phyloP scores from a whole-genome alignment of 1,139 yeast species.

The Geotrichum reessii region DNA sequence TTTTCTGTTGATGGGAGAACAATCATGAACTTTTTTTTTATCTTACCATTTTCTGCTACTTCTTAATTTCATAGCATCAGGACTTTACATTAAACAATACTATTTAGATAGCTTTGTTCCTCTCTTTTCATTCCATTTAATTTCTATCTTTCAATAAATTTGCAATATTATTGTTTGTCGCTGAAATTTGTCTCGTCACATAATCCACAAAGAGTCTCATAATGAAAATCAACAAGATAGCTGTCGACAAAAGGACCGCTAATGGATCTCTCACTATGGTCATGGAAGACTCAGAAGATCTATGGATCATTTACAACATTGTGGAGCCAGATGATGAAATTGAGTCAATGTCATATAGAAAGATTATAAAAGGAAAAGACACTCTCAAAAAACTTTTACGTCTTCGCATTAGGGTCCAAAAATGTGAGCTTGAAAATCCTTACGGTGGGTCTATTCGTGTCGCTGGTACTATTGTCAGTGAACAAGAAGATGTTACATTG shows the following conservation, averaged over 20 bases:
- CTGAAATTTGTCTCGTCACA: too few species aligned
- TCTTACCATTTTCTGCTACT: neutral
- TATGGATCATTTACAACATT: conserved; percentile 82
- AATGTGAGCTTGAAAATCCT: conserved; percentile 70
- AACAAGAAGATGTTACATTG: conserved; percentile 71
- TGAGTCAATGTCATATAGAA: conserved; percentile 60
- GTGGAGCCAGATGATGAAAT: conserved; percentile 72
- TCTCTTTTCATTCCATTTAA: too few species aligned
- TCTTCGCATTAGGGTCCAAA: conserved; percentile 56
- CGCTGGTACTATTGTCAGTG: conserved; percentile 71
- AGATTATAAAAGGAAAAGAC: conserved; percentile 42
- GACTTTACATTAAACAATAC: too few species aligned
- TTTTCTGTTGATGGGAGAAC: neutral
- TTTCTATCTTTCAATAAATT: neutral
- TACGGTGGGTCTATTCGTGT: conserved; percentile 66
- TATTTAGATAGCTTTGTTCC: too few species aligned
- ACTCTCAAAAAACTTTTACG: conserved; percentile 51
- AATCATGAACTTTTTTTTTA: neutral
- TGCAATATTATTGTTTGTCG: neutral
- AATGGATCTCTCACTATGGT: conserved; percentile 56
- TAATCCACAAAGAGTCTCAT: neutral
- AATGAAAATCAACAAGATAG: neutral
- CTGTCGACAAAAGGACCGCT: conserved; percentile 33
- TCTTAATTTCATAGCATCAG: neutral
- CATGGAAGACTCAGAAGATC: conserved; percentile 88